Percentiles rank a stretch among this genome's conserved stretches.
These are phyloP conservation scores for Cymbopogon flexuosus DNA, from an alignment of 202 grass and related monocot species.

Conservation along the genomic window DNA sequence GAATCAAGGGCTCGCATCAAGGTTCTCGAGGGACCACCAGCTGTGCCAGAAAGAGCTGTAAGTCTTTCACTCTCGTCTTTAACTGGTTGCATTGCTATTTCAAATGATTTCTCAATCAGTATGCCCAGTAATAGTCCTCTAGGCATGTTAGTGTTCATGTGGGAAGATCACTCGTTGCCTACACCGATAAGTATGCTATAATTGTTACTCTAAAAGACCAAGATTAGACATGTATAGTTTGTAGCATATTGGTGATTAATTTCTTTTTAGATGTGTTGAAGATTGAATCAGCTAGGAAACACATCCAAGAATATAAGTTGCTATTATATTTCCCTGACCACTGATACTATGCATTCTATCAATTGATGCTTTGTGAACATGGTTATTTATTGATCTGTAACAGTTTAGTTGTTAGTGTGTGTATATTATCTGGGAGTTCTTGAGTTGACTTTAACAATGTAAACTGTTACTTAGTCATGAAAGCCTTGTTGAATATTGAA, in stretches of 20 bases:
- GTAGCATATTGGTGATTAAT: background rate
- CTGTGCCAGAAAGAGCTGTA: slow-evolving; percentile 77
- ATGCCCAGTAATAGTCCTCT: background rate
- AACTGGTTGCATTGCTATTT: background rate
- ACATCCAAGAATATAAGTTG: background rate
- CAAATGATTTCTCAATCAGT: background rate
- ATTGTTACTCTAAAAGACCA: background rate
- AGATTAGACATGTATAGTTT: background rate
- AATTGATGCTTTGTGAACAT: background rate
- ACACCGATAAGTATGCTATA: background rate
- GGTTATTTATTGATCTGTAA: background rate
- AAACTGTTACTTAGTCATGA: background rate
- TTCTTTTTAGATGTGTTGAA: background rate
- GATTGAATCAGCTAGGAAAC: background rate
- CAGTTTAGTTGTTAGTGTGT: background rate
- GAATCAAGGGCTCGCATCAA: slow-evolving; percentile 89
- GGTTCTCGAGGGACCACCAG: slow-evolving; percentile 80
- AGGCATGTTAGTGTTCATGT: background rate
- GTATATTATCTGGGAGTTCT: background rate
- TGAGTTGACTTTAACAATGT: background rate
- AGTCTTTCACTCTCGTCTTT: slow-evolving; percentile 30
- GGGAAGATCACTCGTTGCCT: background rate
- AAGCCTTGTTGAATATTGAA: background rate
- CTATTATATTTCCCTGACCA: background rate
- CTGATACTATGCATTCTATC: background rate